phyloP scores from a whole-genome alignment of 1,284 basidiomycete species.

The Rhodotorula sp. region DNA sequence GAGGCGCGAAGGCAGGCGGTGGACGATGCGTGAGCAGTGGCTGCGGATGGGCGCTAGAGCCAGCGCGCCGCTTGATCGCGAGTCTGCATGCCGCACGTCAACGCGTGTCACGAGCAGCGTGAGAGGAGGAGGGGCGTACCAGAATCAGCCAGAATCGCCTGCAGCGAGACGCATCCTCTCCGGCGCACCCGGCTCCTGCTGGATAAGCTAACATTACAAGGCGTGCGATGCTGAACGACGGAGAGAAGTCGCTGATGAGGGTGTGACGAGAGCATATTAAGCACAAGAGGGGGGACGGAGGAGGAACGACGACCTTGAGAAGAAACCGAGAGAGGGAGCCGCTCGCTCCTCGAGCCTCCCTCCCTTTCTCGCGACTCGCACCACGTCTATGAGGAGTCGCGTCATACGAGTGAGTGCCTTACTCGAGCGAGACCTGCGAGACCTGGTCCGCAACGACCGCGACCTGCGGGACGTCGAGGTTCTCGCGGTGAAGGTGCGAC shows the following conservation, averaged over 20 bases:
- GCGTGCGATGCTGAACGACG: not conserved
- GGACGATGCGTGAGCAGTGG: too few relatives aligned
- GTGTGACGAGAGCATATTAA: not conserved
- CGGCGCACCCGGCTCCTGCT: not conserved
- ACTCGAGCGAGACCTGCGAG: slow-evolving; percentile 14
- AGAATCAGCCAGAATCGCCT: too few relatives aligned
- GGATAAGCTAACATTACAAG: not conserved
- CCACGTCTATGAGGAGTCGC: not conserved
- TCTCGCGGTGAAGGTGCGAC: slow-evolving; percentile 36
- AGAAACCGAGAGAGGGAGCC: not conserved
- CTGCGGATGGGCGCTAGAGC: too few relatives aligned
- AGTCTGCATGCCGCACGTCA: too few relatives aligned
- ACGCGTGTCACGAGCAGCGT: too few relatives aligned
- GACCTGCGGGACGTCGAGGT: slow-evolving; percentile 27
- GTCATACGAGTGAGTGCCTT: too few relatives aligned
- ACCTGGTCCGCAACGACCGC: slow-evolving; percentile 22
- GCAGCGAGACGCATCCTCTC: too few relatives aligned
- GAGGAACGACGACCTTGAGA: not conserved
- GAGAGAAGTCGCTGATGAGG: not conserved
- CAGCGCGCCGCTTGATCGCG: too few relatives aligned
- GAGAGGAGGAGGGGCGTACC: too few relatives aligned
- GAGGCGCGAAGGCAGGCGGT: too few relatives aligned
- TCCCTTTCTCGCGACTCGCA: not conserved
- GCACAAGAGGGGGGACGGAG: not conserved
- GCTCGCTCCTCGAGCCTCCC: not conserved